Conservation (phyloP, 148 eudicot species). For the Rhododendron kiyosumense region DNA sequence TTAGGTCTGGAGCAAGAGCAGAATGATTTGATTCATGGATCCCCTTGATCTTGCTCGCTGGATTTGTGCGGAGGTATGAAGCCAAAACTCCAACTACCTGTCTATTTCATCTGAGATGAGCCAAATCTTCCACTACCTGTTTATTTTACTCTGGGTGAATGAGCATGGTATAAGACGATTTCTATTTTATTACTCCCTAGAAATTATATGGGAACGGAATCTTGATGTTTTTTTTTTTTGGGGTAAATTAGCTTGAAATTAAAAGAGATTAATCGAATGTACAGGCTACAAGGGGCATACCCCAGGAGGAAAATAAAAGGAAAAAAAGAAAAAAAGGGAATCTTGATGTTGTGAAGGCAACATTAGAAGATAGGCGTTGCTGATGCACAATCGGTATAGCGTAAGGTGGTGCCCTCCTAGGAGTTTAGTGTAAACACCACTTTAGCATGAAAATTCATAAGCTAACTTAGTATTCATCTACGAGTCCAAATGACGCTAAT, state of each 20-base stretch:
- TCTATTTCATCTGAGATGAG: not conserved
- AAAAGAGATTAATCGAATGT: too few relatives aligned
- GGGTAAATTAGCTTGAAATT: too few relatives aligned
- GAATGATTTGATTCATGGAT: conserved; percentile 25
- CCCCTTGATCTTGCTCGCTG: conserved; percentile 18
- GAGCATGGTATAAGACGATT: not conserved
- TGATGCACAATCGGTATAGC: conserved; percentile 25
- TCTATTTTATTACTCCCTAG: not conserved
- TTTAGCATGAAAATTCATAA: not conserved
- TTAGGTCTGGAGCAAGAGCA: not conserved
- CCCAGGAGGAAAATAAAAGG: too few relatives aligned
- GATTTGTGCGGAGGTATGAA: conserved; percentile 17
- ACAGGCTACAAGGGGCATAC: too few relatives aligned
- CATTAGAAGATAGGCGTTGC: conserved; percentile 17
- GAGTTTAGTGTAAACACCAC: conserved; percentile 8
- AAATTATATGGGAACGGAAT: not conserved
- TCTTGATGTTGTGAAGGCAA: conserved; percentile 4
- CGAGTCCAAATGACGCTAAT: too few relatives aligned
- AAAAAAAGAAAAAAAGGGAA: too few relatives aligned
- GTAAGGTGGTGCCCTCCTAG: conserved; percentile 18
- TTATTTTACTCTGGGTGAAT: too few relatives aligned
- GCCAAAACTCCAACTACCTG: not conserved
- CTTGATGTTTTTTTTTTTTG: too few relatives aligned
- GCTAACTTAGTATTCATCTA: too few relatives aligned
- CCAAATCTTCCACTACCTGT: not conserved